A percentile compares a stretch with the other conserved stretches of the same genome.
phyloP scores from a whole-genome alignment of 441 rosid genomes.

The Mallotus japonicus region DNA sequence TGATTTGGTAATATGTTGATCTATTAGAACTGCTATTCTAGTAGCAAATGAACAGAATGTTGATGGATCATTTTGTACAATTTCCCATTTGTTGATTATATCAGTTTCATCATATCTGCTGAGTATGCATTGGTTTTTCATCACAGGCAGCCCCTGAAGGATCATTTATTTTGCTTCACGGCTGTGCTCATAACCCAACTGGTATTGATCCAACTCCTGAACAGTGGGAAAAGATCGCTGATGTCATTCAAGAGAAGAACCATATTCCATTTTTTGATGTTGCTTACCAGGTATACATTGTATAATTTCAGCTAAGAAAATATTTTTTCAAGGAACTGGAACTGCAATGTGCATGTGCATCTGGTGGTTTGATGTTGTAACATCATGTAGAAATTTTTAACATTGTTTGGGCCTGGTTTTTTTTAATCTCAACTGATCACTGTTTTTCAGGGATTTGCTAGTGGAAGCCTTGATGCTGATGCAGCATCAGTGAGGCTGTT shows the following conservation, averaged over 20 bases:
- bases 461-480: slow-evolving; percentile 94
- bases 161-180: slow-evolving; percentile 91
- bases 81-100: not conserved
- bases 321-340: not conserved
- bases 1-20: not conserved
- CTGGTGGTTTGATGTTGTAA: not conserved
- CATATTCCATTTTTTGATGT: slow-evolving; percentile 94
- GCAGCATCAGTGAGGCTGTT: slow-evolving; percentile 88
- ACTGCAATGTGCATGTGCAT: not conserved
- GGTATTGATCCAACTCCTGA: slow-evolving; percentile 96
- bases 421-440: slow-evolving; percentile 10
- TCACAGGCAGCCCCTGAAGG: slow-evolving; percentile 91
- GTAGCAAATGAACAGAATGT: not conserved
- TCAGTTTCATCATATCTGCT: slow-evolving; percentile 2
- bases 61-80: not conserved
- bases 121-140: not conserved
- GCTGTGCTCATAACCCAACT: slow-evolving; percentile 99
- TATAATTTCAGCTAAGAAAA: slow-evolving; percentile 13
- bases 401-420: not conserved
- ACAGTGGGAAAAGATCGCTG: slow-evolving; percentile 89
- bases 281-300: slow-evolving; percentile 80
- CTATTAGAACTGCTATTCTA: not conserved
- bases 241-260: slow-evolving; percentile 88
- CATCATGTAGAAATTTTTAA: not conserved
- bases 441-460: slow-evolving; percentile 80